Evolutionary conservation across 306 rosid genomes (phyloP), one percentile per base, ranked within the genome.

Genomic region (Rosa rugosa): DNA sequence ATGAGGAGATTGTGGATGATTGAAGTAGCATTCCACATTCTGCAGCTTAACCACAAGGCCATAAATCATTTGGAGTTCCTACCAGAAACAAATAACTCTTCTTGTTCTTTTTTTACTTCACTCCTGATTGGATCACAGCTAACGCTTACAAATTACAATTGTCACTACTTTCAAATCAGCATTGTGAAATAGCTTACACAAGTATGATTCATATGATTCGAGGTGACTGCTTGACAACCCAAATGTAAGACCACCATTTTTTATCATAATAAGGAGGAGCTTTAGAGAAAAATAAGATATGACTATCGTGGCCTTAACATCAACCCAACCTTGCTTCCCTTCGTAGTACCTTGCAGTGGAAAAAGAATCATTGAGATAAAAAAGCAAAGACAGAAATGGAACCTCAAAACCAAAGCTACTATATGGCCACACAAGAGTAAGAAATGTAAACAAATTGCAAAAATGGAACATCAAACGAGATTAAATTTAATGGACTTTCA

Each of bases 251-350:
- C 44, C 72, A 53, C 65, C 76, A 27, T 18, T 53, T 73, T 53
- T 64, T 45, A 8, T 76, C 75, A 57, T 59, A 76, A 78, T 69
- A 84, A 72, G 40, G 76, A 80, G 80, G 60, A 44, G 8, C 75
- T 73, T 70, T 84, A 73, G 78, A 77, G 77, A 80, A 77, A 78
- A 36, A 63, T 57, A 71, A 73, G 70, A 40, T 51, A 76, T 56
- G 76, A 57, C 57, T 47, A 62, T 75, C 57, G 23, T 11, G 59
- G 25, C 80, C 82, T 57, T 73, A 77, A 74, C 69, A 82, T 86
- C 87, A 92, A 64, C 94, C 97, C 82, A 94, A 84, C 87, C 97
- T 91, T 66, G 98, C 97, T 91, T 94, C 97, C 85, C 98, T 89
- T 78, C 78, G 90, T 75, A 94, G 86, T 81, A 94, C 98, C 97